Conservation (phyloP, 495 filamentous ascomycete species). For the Rostrohypoxylon terebratum region DNA sequence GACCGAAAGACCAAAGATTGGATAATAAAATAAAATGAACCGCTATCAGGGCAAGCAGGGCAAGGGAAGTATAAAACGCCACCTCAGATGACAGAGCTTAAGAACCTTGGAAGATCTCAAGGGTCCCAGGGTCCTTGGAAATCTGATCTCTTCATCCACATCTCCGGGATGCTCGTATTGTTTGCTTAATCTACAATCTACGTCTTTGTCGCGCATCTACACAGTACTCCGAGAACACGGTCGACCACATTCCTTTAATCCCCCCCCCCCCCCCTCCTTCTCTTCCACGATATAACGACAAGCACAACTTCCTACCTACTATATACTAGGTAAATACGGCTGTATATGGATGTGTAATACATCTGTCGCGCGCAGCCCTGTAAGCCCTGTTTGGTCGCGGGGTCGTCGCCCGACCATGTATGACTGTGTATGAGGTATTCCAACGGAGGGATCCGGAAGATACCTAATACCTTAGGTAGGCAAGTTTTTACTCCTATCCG, state of each 20-base stretch:
- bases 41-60: slow-evolving; percentile 42
- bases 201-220: background rate
- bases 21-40: slow-evolving; percentile 47
- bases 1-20: too few relatives aligned
- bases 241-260: background rate
- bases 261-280: too few relatives aligned
- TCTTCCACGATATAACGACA: too few relatives aligned
- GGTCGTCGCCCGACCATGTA: slow-evolving; percentile 31
- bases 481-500: slow-evolving; percentile 32
- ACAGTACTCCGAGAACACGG: background rate
- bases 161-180: slow-evolving; percentile 21
- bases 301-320: background rate
- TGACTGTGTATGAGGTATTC: slow-evolving; percentile 18
- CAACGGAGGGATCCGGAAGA: slow-evolving; percentile 36
- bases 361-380: slow-evolving; percentile 28
- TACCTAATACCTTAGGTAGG: too few relatives aligned
- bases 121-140: slow-evolving; percentile 32
- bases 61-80: too few relatives aligned
- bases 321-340: too few relatives aligned
- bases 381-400: slow-evolving; percentile 19
- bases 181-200: background rate
- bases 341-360: too few relatives aligned
- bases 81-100: background rate
- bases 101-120: slow-evolving; percentile 35
- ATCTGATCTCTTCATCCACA: slow-evolving; percentile 28